These are phyloP conservation scores for Tetraselmis chui DNA, from an alignment of 139 green algal species.

Conservation along the genomic window DNA sequence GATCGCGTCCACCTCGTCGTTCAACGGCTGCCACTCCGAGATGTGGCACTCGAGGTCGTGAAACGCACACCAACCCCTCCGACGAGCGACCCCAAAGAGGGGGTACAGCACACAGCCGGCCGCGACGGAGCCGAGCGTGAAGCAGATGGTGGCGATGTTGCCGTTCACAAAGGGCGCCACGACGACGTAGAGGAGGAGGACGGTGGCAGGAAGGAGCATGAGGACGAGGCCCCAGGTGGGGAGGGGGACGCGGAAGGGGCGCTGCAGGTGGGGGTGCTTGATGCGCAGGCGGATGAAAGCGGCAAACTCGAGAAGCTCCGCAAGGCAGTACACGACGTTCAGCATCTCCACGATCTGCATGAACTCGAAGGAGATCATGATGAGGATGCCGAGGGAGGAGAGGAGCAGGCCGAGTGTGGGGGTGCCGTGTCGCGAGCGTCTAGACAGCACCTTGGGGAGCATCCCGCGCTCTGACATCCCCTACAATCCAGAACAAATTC, in stretches of 20 bases:
- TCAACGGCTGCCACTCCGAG: not conserved
- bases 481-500: no score
- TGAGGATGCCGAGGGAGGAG: slow-evolving; percentile 66
- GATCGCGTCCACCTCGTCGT: not conserved
- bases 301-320: slow-evolving; percentile 90
- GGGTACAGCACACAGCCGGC: slow-evolving; percentile 5
- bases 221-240: slow-evolving; percentile 56
- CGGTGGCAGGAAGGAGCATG: slow-evolving; percentile 70
- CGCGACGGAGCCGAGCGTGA: not conserved
- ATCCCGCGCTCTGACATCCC: slow-evolving; percentile 96
- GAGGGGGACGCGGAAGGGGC: slow-evolving; percentile 69
- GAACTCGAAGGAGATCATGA: slow-evolving; percentile 60
- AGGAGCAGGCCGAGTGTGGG: slow-evolving; percentile 79
- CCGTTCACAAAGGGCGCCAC: not conserved
- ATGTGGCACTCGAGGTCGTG: not conserved
- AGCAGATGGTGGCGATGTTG: slow-evolving; percentile 3
- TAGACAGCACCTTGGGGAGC: slow-evolving; percentile 64
- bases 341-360: slow-evolving; percentile 84
- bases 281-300: slow-evolving; percentile 84
- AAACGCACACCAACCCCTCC: not conserved
- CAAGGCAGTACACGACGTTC: slow-evolving; percentile 93
- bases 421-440: slow-evolving; percentile 71
- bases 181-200: slow-evolving; percentile 53
- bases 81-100: not conserved
- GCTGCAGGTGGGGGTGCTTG: slow-evolving; percentile 47